Evolutionary conservation across 352 stramenopile genomes (phyloP).

Genomic region (Globisporangium nunn): DNA sequence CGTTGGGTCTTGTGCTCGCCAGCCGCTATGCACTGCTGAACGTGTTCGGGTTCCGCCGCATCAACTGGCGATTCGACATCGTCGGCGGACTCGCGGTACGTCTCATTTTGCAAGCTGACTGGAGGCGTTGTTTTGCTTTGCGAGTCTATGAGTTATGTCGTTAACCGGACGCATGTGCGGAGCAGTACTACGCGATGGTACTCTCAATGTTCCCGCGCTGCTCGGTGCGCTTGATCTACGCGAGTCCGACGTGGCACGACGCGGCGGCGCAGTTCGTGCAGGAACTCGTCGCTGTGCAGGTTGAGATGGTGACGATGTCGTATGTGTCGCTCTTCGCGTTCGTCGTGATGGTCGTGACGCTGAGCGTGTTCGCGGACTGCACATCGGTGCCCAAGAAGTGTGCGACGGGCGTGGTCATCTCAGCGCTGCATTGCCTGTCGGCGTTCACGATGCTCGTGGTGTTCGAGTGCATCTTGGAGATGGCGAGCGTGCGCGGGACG

Average conservation of each 20-base stretch:
- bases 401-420: constrained; percentile 38
- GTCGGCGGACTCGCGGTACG: constrained; percentile 79
- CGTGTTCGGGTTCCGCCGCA: constrained; percentile 85
- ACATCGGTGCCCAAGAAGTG: constrained; percentile 55
- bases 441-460: constrained; percentile 69
- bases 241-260: constrained; percentile 35
- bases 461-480: constrained; percentile 76
- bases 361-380: constrained; percentile 71
- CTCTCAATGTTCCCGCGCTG: constrained; percentile 92
- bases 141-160: neutral
- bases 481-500: constrained; percentile 52
- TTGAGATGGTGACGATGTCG: constrained; percentile 68
- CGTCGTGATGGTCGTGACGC: constrained; percentile 43
- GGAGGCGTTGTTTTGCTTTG: neutral
- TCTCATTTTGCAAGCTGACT: neutral
- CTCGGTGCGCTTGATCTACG: constrained; percentile 66
- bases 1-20: neutral
- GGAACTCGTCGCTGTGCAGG: constrained; percentile 48
- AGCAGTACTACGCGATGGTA: constrained; percentile 85
- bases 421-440: constrained; percentile 50
- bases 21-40: constrained; percentile 82
- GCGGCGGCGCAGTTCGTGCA: constrained; percentile 33
- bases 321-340: constrained; percentile 67
- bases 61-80: constrained; percentile 92
- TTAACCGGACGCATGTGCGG: neutral